phyloP scores from a whole-genome alignment of 2,329 filamentous ascomycete species.

The Annulohypoxylon truncatum region DNA sequence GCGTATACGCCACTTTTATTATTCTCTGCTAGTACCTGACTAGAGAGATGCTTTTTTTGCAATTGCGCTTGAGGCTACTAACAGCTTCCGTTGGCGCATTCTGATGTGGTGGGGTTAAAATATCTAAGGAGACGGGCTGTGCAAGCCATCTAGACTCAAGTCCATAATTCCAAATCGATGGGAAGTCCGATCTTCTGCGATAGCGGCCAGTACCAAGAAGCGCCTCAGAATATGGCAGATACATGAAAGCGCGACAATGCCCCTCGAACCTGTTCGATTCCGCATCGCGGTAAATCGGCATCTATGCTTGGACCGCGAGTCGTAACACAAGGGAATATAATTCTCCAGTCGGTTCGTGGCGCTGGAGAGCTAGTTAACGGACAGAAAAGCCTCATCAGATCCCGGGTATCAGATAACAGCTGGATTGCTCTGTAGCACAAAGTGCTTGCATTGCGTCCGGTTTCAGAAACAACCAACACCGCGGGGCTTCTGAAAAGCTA shows the following conservation, averaged over 20 bases:
- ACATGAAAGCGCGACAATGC: neutral
- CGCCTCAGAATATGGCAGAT: conserved; percentile 3
- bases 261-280: neutral
- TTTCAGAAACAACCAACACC: conserved; percentile 13
- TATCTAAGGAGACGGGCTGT: neutral
- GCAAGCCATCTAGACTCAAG: conserved; percentile 11
- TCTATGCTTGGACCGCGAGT: conserved; percentile 3
- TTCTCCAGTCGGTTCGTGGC: conserved; percentile 23
- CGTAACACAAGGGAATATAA: conserved; percentile 13
- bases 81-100: neutral
- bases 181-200: conserved; percentile 8
- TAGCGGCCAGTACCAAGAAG: neutral
- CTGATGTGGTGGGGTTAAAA: neutral
- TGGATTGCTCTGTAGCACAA: conserved; percentile 19
- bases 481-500: conserved; percentile 7
- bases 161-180: conserved; percentile 5
- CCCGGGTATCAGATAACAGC: conserved; percentile 11
- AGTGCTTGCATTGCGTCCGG: conserved; percentile 30
- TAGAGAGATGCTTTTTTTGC: neutral
- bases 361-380: conserved; percentile 20
- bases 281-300: conserved; percentile 16
- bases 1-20: neutral
- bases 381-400: conserved; percentile 11
- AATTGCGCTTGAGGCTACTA: neutral
- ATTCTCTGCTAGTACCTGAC: neutral